These are phyloP conservation scores for Nowakowskiella sp. DNA, from an alignment of 192 early-diverging fungal species.

Conservation along the genomic window DNA sequence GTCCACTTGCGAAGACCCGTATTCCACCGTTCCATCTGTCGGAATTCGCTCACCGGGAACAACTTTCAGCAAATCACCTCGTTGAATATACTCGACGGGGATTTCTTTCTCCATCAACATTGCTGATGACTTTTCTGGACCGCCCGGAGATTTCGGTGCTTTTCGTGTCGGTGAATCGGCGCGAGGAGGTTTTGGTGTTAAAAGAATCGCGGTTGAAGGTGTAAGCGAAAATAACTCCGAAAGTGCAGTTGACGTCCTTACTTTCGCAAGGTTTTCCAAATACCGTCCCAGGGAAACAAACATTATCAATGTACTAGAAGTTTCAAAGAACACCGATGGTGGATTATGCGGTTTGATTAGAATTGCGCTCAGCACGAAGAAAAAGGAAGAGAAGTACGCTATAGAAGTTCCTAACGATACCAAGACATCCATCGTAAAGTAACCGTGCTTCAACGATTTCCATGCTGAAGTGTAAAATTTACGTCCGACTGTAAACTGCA, in stretches of 20 bases:
- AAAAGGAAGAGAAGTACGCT: constrained; percentile 74
- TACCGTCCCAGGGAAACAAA: constrained; percentile 91
- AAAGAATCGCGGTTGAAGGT: constrained; percentile 63
- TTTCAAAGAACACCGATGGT: constrained; percentile 90
- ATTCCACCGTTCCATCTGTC: constrained; percentile 72
- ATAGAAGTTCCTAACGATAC: constrained; percentile 78
- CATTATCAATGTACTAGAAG: constrained; percentile 80
- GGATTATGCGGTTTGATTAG: constrained; percentile 27
- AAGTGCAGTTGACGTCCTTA: constrained; percentile 80
- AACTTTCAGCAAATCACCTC: constrained; percentile 77
- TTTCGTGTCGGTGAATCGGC: too few relatives aligned
- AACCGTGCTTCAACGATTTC: constrained; percentile 68
- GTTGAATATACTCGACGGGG: constrained; percentile 76
- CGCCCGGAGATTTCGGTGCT: too few relatives aligned
- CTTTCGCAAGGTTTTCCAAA: constrained; percentile 92
- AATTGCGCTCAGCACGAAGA: constrained; percentile 58
- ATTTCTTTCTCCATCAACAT: constrained; percentile 47
- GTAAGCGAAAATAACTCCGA: constrained; percentile 81
- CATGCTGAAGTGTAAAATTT: constrained; percentile 72
- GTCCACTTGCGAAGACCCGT: constrained; percentile 73
- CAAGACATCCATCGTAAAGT: constrained; percentile 95
- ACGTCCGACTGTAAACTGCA: constrained; percentile 82
- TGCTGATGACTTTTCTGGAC: too few relatives aligned
- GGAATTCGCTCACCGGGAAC: constrained; percentile 91
- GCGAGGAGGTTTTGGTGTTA: too few relatives aligned